Evolutionary conservation across 805 yeast species (phyloP), one percentile per base, ranked within the genome.

Genomic region (Candida nanaspora): DNA sequence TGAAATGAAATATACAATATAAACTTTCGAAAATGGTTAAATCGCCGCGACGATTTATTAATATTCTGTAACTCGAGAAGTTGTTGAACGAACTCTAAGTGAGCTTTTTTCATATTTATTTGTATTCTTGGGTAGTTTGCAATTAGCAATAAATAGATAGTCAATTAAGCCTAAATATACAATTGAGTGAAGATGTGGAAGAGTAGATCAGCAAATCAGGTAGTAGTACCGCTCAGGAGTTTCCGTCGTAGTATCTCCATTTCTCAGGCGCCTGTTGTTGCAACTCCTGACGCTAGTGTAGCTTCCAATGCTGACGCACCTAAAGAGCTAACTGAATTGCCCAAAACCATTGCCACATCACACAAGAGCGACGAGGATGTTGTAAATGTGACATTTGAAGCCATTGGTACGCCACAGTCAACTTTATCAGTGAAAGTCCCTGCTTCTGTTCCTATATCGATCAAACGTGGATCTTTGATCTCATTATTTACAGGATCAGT

Each of bases 361-460:
- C 10, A 18, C 4, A 32, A 26, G 8, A 13, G 9, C 25, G 6
- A 14, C 6, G 4, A 4, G 4, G 15, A 26, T 11, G 10, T 18
- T 4, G 31, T 19, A 5, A 18, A 44, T 3, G 63, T 69, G 1
- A 43, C 56, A 22, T 65, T 74, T 44, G 57, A 66, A 35, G 60
- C 74, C 0, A 49, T 77, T 41, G 81, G 80, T 6, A 58, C 55
- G 5, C 72, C 79, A 2, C 69, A 74, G 19, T 62, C 78, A 0
- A 63, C 76, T 0, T 56, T 78, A 19, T 63, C 74, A 6, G 54
- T 78, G n/a, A 59, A 67, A 1, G 52, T 74, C n/a, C 79, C 81
- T 1, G 78, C 86, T 1, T 78, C 84, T 0, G 59, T 75, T 1
- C 83, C 85, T 0, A 56, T 77, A 2, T 62, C 65, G 45, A 57